Evolutionary conservation across 2,329 filamentous ascomycete species (phyloP).

Genomic region (Phyllosticta ampelicida): DNA sequence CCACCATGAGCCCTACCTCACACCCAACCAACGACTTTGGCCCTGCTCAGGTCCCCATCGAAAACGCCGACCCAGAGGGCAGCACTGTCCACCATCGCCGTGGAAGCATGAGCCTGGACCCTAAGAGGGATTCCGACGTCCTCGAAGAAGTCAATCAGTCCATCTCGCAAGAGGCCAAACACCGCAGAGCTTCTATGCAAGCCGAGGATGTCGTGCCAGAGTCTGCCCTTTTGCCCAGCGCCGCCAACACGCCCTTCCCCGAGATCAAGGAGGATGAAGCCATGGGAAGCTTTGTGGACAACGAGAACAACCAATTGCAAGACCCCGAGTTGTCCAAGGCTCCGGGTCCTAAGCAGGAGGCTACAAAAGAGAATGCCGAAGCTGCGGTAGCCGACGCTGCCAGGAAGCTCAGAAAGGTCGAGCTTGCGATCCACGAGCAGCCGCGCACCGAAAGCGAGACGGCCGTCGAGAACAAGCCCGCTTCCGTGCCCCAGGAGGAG

Average conservation of each 20-base stretch:
- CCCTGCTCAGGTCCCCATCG: neutral
- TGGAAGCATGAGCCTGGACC: conserved; percentile 33
- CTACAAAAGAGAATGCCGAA: conserved; percentile 9
- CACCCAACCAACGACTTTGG: neutral
- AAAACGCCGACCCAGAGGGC: neutral
- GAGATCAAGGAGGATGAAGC: conserved; percentile 17
- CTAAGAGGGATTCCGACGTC: conserved; percentile 23
- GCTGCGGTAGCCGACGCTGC: conserved; percentile 8
- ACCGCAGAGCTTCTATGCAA: conserved; percentile 25
- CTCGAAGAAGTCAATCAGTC: conserved; percentile 29
- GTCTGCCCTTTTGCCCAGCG: conserved; percentile 29
- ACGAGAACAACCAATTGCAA: conserved; percentile 19
- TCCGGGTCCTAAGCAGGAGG: conserved; percentile 15
- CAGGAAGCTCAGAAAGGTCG: neutral
- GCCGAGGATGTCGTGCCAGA: conserved; percentile 32
- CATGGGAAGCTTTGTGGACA: conserved; percentile 13
- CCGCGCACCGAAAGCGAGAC: conserved; percentile 7
- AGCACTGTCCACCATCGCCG: conserved; percentile 22
- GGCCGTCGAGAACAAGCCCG: conserved; percentile 4
- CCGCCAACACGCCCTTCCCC: conserved; percentile 26
- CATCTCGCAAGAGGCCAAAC: conserved; percentile 30
- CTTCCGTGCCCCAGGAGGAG: neutral
- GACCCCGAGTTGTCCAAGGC: conserved; percentile 28
- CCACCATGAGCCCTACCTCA: neutral
- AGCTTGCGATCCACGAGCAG: conserved; percentile 7